phyloP scores from a whole-genome alignment of 164 flowering plant genomes.

The Tinospora cordifolia region DNA sequence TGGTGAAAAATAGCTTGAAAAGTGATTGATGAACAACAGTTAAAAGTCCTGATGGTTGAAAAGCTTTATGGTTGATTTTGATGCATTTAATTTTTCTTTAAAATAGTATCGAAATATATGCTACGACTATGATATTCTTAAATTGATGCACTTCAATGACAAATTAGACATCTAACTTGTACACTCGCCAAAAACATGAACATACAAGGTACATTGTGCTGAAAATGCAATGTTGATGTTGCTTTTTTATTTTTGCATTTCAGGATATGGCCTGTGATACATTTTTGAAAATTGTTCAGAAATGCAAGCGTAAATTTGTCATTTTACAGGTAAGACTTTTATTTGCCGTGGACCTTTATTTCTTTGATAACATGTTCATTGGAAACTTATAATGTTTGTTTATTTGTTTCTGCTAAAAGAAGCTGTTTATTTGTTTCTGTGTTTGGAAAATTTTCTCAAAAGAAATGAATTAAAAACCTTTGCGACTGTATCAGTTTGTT shows the following conservation, averaged over 20 bases:
- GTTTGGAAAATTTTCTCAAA: neutral
- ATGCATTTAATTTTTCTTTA: too few species aligned
- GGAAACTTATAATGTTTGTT: neutral
- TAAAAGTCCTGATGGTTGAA: too few species aligned
- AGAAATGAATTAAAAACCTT: neutral
- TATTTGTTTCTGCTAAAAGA: neutral
- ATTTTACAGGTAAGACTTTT: constrained; percentile 58
- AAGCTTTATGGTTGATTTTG: too few species aligned
- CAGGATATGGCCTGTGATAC: constrained; percentile 99
- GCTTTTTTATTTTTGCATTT: constrained; percentile 16
- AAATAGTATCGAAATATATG: too few species aligned
- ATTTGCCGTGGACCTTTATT: neutral
- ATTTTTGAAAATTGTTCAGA: constrained; percentile 95
- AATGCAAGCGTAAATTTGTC: constrained; percentile 97
- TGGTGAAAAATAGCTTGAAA: too few species aligned
- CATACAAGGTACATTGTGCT: neutral
- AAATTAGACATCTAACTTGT: too few species aligned
- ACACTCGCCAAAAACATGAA: too few species aligned
- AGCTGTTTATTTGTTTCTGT: neutral
- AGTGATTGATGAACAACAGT: too few species aligned
- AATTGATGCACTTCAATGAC: too few species aligned
- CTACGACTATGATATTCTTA: too few species aligned
- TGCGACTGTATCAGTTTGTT: neutral
- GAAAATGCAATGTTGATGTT: neutral
- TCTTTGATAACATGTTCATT: neutral